Evolutionary conservation across 2,329 filamentous ascomycete genomes (phyloP), one percentile per base, ranked within the genome.

Genomic region (Calonectria pseudoreteaudii): DNA sequence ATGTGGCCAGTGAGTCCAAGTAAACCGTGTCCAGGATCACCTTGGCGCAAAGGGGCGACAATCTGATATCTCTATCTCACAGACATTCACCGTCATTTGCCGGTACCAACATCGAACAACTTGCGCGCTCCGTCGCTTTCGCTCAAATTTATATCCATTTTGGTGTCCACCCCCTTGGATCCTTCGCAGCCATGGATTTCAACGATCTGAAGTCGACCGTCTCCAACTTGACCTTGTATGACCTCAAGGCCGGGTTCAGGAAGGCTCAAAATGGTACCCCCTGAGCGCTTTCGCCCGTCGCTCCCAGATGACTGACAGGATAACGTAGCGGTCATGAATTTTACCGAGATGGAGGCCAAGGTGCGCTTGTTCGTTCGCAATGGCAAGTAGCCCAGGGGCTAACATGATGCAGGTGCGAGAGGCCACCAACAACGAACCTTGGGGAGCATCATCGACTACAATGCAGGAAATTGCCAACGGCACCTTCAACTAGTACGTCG

Each of bases 391-490:
- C 20, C 34, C 52, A 13, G 47, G 31, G 72, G 72, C 78, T 80
- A 72, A 80, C 73, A 53, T 65, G 68, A 38, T 50, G 52, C 66
- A 97, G 94, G 95, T 98, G 78, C 94, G 97, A 85, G 97, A 99
- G 89, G 97, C 97, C 36, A 99, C 97, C 47, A 99, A 99, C 87
- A 98, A 98, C 85, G 97, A 99, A 85, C 97, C 97, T 71, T 99
- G 97, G 97, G 97, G 96, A 77, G 92, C 93, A 66, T 94, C 93
- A 16, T 93, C 93, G 31, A 94, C 94, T 14, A 84, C 94, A 81
- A 98, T 98, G 96, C 96, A 98, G 86, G 97, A 99, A 86, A 99
- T 99, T 85, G 95, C 97, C 86, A 98, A 96, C 85, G 97, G 93
- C 81, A 99, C 97, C 73, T 98, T 98, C 87, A 98, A 96, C 87